These are phyloP conservation scores for Iodosphaeria phyllophila DNA, from an alignment of 2,329 filamentous ascomycete species.

Conservation along the genomic window DNA sequence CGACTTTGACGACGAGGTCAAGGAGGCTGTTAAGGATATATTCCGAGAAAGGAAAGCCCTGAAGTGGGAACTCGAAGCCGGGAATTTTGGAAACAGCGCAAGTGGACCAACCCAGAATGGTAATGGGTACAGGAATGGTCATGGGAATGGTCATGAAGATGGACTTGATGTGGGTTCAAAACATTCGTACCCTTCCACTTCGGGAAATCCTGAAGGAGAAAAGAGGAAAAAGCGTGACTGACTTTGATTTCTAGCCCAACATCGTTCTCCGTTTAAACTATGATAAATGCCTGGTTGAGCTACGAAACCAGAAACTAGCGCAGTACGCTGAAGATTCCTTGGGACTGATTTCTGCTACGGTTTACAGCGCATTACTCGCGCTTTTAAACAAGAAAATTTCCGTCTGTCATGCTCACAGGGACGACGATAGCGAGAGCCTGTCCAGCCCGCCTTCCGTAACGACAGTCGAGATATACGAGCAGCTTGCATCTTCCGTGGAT, in stretches of 20 bases:
- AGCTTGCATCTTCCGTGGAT: constrained; percentile 31
- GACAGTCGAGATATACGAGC: constrained; percentile 36
- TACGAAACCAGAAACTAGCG: constrained; percentile 63
- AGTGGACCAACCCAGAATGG: too few relatives aligned
- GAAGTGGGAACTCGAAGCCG: constrained; percentile 32
- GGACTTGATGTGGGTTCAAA: too few relatives aligned
- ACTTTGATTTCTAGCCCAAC: constrained; percentile 32
- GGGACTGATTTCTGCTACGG: constrained; percentile 53
- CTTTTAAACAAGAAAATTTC: constrained; percentile 50
- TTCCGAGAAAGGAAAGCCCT: constrained; percentile 20
- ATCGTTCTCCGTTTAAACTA: constrained; percentile 67
- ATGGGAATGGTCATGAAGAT: too few relatives aligned
- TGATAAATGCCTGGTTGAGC: constrained; percentile 63
- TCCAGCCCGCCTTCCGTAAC: constrained; percentile 21
- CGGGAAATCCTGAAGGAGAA: too few relatives aligned
- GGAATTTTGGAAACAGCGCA: too few relatives aligned
- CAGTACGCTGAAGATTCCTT: constrained; percentile 53
- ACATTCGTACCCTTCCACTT: too few relatives aligned
- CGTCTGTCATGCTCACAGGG: constrained; percentile 43
- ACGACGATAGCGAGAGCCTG: constrained; percentile 17
- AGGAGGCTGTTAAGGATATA: constrained; percentile 8
- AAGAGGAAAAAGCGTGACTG: constrained; percentile 11
- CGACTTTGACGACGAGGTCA: constrained; percentile 26
- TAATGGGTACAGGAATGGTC: too few relatives aligned
- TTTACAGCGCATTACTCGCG: constrained; percentile 59